Base-by-base conservation (phyloP, 1,284 basidiomycete species). In the Singerocomus inundabilis region DNA sequence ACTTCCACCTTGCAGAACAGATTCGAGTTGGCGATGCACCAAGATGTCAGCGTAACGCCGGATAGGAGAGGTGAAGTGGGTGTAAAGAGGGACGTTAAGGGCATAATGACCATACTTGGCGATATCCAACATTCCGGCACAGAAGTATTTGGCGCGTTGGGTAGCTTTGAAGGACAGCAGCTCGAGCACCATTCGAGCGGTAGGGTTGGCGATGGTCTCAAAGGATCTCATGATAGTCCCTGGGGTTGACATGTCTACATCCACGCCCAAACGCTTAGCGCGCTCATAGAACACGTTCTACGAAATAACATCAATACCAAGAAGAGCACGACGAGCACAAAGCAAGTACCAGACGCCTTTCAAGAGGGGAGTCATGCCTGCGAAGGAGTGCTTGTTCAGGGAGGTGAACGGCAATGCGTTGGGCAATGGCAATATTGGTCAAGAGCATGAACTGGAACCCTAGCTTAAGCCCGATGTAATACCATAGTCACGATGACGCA, bases 61-160 rank as follows among this genome's bases (percentile, higher is more conserved):
- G 59, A 95, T 93, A 5, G 93, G 92, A 4, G 91, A 93, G 15
- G 95, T 97, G 72, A 98, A 99, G 70, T 99, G 96, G 24, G 95
- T 97, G 76, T 99, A 99, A 44, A 99, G 76, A 8, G 97, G 94
- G 7, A 85, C 77, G 61, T 88, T 96, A 60, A 99, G 77, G 1
- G 94, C 87, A 68, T 92, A 98, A 72, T 99, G 97, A 31, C 82
- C 74, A 68, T 98, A 99, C 74, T 99, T 98, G 38, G 94, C 92
- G 64, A 99, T 99, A 71, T 99, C 97, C 59, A 99, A 79, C 93
- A 98, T 97, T 57, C 97, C 97, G 25, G 95, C 85, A 68, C 96
- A 99, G 84, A 98, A 99, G 73, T 99, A 98, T 69, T 95, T 95
- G 56, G 97, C 92, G 46, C 85, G 83, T 53, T 88, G 87, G 61